These are phyloP conservation scores for Epichloe scottii DNA, from an alignment of 2,329 filamentous ascomycete genomes.

Conservation along the genomic window DNA sequence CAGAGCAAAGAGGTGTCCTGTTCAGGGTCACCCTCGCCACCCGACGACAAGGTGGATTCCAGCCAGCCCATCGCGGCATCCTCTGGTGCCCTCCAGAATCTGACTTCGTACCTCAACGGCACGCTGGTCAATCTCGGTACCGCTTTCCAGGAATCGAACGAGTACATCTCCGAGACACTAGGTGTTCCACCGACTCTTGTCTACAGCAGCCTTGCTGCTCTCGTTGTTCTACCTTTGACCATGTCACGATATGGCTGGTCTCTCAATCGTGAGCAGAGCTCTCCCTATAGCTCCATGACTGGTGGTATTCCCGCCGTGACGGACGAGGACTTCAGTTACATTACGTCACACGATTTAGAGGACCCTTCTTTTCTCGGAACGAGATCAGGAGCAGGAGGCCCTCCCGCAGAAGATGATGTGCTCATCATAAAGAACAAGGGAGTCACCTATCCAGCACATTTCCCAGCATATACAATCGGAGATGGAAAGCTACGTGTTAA, in stretches of 20 bases:
- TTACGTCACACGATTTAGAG: slow-evolving; percentile 63
- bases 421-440: slow-evolving; percentile 57
- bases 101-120: slow-evolving; percentile 44
- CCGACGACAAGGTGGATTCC: slow-evolving; percentile 49
- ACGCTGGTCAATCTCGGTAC: slow-evolving; percentile 36
- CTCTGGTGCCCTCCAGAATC: slow-evolving; percentile 49
- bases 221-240: slow-evolving; percentile 36
- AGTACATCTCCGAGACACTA: slow-evolving; percentile 37
- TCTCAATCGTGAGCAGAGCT: slow-evolving; percentile 31
- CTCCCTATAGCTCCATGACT: slow-evolving; percentile 37
- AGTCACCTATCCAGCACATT: slow-evolving; percentile 55
- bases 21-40: slow-evolving; percentile 21
- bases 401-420: slow-evolving; percentile 49
- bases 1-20: slow-evolving; percentile 20
- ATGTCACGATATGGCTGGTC: slow-evolving; percentile 45
- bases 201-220: slow-evolving; percentile 38
- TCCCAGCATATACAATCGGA: slow-evolving; percentile 63
- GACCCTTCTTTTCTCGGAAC: slow-evolving; percentile 18
- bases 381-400: background rate
- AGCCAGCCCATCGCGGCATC: slow-evolving; percentile 44
- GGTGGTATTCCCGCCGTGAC: slow-evolving; percentile 49
- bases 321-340: slow-evolving; percentile 70
- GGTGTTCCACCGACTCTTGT: slow-evolving; percentile 36
- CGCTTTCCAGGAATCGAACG: slow-evolving; percentile 34
- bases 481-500: slow-evolving; percentile 57